Percentiles rank a stretch among this genome's conserved stretches.
These are phyloP conservation scores for Anthoceros angustus DNA, from an alignment of 225 moss, liverwort and hornwort species.

Conservation along the genomic window DNA sequence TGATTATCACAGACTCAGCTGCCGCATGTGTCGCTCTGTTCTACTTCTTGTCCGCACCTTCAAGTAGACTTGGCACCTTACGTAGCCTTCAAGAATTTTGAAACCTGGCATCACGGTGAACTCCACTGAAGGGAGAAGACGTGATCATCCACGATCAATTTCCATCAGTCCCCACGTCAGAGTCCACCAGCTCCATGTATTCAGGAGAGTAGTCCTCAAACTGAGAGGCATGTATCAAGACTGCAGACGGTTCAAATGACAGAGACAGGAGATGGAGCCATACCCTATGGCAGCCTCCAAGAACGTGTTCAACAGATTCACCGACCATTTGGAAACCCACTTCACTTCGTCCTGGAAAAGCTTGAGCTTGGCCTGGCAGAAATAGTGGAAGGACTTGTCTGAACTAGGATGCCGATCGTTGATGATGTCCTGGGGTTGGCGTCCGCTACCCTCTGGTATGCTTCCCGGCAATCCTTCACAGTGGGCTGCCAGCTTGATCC, in stretches of 20 bases:
- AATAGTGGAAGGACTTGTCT: slow-evolving; percentile 4
- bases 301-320: neutral
- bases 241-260: neutral
- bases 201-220: neutral
- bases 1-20: neutral
- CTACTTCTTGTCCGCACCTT: neutral
- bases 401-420: neutral
- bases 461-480: neutral
- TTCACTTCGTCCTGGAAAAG: slow-evolving; percentile 1
- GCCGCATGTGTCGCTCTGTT: neutral
- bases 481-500: neutral
- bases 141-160: neutral
- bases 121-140: neutral
- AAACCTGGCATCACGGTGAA: neutral
- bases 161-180: neutral
- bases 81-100: neutral
- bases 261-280: neutral
- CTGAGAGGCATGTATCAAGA: neutral
- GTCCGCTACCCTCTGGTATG: neutral
- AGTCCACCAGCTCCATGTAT: slow-evolving; percentile 3
- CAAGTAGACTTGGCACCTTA: neutral
- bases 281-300: neutral
- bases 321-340: slow-evolving; percentile 1
- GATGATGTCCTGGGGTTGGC: slow-evolving; percentile 3
- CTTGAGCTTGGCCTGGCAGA: slow-evolving; percentile 1